Percentiles rank a stretch among this genome's conserved stretches.
phyloP scores from a whole-genome alignment of 2,329 filamentous ascomycete genomes.

The Neocatenulostroma microsporum region DNA sequence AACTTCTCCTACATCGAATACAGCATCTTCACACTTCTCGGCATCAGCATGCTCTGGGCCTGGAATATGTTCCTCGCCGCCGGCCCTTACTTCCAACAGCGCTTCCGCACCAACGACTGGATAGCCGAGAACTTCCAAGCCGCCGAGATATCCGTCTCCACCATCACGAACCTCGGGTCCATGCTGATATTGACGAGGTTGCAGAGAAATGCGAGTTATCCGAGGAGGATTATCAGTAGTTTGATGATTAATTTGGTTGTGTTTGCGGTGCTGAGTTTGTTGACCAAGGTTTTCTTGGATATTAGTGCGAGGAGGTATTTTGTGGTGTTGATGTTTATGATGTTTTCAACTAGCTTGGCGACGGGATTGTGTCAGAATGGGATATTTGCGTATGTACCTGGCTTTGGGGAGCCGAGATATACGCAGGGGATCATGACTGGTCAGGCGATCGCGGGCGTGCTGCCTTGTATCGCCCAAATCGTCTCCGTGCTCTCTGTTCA shows the following conservation, averaged over 20 bases:
- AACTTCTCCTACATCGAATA: slow-evolving; percentile 82
- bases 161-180: slow-evolving; percentile 67
- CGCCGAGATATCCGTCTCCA: slow-evolving; percentile 78
- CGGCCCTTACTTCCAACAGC: slow-evolving; percentile 81
- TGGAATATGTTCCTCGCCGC: slow-evolving; percentile 99
- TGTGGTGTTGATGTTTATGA: slow-evolving; percentile 71
- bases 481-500: slow-evolving; percentile 66
- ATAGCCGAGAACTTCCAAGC: slow-evolving; percentile 80
- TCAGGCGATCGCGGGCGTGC: slow-evolving; percentile 82
- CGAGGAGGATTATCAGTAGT: slow-evolving; percentile 71
- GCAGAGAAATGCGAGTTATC: slow-evolving; percentile 78
- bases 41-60: slow-evolving; percentile 93
- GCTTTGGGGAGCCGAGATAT: slow-evolving; percentile 79
- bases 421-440: slow-evolving; percentile 95
- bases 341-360: slow-evolving; percentile 68
- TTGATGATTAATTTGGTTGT: slow-evolving; percentile 68
- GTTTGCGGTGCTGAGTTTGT: slow-evolving; percentile 71
- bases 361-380: slow-evolving; percentile 89
- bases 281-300: slow-evolving; percentile 61
- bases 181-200: slow-evolving; percentile 72
- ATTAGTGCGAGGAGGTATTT: slow-evolving; percentile 63
- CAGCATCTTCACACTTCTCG: slow-evolving; percentile 72
- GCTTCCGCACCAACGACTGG: slow-evolving; percentile 64
- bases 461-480: slow-evolving; percentile 83
- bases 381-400: slow-evolving; percentile 80